Evolutionary conservation across 1,139 yeast species (phyloP).

Genomic region (Nakaseomyces delphensis): DNA sequence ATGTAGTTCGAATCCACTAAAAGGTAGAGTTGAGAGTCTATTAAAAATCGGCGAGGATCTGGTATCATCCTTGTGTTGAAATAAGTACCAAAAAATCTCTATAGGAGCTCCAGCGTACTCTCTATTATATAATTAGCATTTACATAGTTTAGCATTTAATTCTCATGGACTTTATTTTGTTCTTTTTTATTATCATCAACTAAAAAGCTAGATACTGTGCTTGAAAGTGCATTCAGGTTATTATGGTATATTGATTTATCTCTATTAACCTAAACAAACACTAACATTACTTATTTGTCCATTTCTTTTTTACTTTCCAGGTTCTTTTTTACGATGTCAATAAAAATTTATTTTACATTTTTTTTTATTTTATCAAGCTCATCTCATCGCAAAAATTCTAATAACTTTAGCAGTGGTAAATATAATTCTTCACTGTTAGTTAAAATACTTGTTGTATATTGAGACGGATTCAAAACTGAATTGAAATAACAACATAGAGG

Average conservation of each 20-base stretch:
- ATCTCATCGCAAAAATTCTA: conserved; percentile 2
- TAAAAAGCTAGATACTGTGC: too few species aligned
- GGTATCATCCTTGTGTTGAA: conserved; percentile 62
- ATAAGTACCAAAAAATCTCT: too few species aligned
- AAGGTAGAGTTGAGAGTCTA: conserved; percentile 76
- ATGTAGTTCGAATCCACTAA: conserved; percentile 67
- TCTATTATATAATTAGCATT: neutral
- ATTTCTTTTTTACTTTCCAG: too few species aligned
- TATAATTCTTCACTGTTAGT: neutral
- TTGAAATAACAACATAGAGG: too few species aligned
- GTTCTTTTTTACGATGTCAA: neutral
- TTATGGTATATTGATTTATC: too few species aligned
- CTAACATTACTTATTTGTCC: too few species aligned
- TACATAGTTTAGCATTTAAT: neutral
- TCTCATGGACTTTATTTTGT: too few species aligned
- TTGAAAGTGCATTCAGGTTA: too few species aligned
- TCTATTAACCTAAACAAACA: too few species aligned
- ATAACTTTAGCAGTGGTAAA: neutral
- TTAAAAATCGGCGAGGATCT: conserved; percentile 67
- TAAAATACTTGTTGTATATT: neutral
- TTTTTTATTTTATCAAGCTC: neutral
- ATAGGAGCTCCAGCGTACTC: too few species aligned
- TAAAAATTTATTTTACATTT: neutral
- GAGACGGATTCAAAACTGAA: too few species aligned
- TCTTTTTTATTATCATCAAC: too few species aligned